Evolutionary conservation across 2,329 filamentous ascomycete genomes (phyloP), one percentile per base, ranked within the genome.

Genomic region (Chrysosporium queenslandicum): DNA sequence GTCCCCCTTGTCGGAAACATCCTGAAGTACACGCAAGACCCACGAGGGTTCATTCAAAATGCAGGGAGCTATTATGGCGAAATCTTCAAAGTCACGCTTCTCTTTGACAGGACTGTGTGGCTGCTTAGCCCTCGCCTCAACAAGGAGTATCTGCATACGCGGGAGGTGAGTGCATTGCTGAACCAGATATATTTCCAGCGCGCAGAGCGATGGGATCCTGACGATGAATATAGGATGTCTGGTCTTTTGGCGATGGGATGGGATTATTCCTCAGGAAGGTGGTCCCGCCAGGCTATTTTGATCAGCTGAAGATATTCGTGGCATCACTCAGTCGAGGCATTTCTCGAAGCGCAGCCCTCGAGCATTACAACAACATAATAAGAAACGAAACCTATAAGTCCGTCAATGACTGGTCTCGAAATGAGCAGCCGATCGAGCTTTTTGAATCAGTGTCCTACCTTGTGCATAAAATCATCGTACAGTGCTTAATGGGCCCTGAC

Each of bases 211-310:
- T 9, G 2, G n/a, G 20, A 32, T 23, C 27, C 36, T 40, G 8
- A 29, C 30, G n/a, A 3, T 12, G n/a, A 7, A 39, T 41, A n/a
- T n/a, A 53, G 50, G 50, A 58, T 23, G 50, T 54, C 29, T 58
- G 56, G 56, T 58, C 56, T 9, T 58, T 56, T 18, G 56, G 56
- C 14, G 56, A 56, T 41, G 54, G 54, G 11, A 56, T 58, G 56
- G 55, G 56, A 4, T 43, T 58, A 12, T 58, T 56, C 41, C 50
- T 58, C n/a, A 54, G 56, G 52, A 56, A 56, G 29, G 55, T 58
- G 20, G 54, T 55, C 2, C 46, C 48, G n/a, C 55, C 56, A 20
- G 55, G 54, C 39, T 58, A 57, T 43, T 58, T 56, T 32, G 39
- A 48, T 11, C 52, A 58, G 37, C 49, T 58, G 11, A 52, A 50